Percentiles rank a stretch among this genome's conserved stretches.
phyloP scores from a whole-genome alignment of 495 filamentous ascomycete genomes.

The Extremus antarcticus region DNA sequence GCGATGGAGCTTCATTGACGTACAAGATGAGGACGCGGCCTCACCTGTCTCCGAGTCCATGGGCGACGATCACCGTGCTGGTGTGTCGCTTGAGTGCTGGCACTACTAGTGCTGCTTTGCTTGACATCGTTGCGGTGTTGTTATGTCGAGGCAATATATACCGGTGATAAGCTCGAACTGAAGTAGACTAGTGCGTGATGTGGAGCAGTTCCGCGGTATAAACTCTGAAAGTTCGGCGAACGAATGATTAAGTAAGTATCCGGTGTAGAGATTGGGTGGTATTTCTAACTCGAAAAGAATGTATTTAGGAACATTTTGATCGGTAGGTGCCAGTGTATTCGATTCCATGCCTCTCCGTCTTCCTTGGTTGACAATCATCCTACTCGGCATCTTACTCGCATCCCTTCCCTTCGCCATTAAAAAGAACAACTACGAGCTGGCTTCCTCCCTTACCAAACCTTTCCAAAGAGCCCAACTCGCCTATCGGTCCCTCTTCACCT shows the following conservation, averaged over 20 bases:
- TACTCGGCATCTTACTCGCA: conserved; percentile 1
- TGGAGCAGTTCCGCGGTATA: not conserved
- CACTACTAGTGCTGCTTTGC: conserved; percentile 55
- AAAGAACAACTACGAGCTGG: not conserved
- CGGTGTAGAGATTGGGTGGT: not conserved
- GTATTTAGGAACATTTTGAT: no score
- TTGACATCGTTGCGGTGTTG: conserved; percentile 38
- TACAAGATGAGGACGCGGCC: conserved; percentile 3
- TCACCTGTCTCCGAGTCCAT: conserved; percentile 77
- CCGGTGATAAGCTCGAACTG: no score
- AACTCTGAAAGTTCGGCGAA: not conserved
- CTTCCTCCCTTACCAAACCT: not conserved
- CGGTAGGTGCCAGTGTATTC: not conserved
- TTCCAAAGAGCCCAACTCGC: not conserved
- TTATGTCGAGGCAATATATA: no score
- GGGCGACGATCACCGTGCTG: conserved; percentile 86
- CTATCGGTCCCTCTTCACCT: not conserved
- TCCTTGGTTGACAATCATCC: not conserved
- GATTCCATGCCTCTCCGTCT: not conserved
- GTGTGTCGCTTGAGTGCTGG: conserved; percentile 85
- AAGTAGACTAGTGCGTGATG: no score
- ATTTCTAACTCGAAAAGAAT: not conserved
- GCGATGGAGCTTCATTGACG: not conserved
- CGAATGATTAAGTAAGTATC: not conserved
- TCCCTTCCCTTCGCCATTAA: not conserved